Base-by-base conservation (phyloP, 495 filamentous ascomycete genomes). In the Aspergillus baeticus region DNA sequence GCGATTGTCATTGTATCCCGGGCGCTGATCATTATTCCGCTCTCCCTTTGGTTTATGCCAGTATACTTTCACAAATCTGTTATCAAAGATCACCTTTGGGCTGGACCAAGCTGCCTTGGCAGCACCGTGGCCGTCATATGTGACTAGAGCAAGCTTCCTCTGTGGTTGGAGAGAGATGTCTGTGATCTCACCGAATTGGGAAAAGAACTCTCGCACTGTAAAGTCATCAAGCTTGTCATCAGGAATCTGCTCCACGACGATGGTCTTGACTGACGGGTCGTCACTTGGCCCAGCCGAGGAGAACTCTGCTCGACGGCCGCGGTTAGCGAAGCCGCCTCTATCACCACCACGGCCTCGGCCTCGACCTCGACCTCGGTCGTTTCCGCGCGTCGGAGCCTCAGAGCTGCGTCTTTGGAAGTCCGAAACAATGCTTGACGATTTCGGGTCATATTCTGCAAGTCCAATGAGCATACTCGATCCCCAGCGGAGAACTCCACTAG, bases 41-140 rank as follows among this genome's bases (percentile, higher is more conserved):
- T 78, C 72, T 5, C 71, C 65, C 31, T 74, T 74, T 17, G 86
- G 81, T 60, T 89, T 93, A 68, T 89, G 82, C 94, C 94, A 98
- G 64, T 92, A 98, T 5, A 98, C 91, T 67, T 96, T 98, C 41
- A 98, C 94, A 63, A 98, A 98, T 17, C 94, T 81, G 60, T 98
- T 98, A 58, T 96, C 91, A 63, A 98, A 98, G 46, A 98, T 91
- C 44, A 90, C 89, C 65, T 95, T 96, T 0, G 94, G 94, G 37
- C 91, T 96, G 14, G 86, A 84, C 73, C 91, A 97, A 2, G 94
- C 94, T 15, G 84, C 81, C 59, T 87, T 85, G 14, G 94, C 94
- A 38, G 86, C 76, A 11, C 77, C 79, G 76, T 88, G 90, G 47
- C 77, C 81, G 35, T 85, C 83, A 47, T 83, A 98, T 58, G 89